These are phyloP conservation scores for Phytopythium aichiense DNA, from an alignment of 352 stramenopile genomes.

Conservation along the genomic window DNA sequence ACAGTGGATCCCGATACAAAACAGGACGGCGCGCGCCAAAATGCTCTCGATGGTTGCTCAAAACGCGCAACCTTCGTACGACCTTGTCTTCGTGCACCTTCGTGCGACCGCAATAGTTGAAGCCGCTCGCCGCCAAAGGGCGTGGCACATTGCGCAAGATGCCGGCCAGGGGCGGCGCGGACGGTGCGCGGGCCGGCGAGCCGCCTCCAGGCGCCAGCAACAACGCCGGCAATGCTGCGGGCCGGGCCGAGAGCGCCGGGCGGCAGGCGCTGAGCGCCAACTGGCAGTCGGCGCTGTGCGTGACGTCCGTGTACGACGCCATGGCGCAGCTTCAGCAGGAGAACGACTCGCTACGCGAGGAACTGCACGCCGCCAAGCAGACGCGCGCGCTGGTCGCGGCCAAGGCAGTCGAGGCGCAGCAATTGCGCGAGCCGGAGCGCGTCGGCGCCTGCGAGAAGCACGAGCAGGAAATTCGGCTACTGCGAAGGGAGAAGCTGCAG, in stretches of 20 bases:
- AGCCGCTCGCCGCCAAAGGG: neutral
- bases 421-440: slow-evolving; percentile 15
- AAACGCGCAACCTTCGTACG: neutral
- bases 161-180: neutral
- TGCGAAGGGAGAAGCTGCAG: slow-evolving; percentile 45
- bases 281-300: slow-evolving; percentile 71
- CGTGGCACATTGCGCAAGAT: neutral
- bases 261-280: slow-evolving; percentile 30
- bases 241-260: neutral
- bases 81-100: neutral
- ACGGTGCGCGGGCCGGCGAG: neutral
- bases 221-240: neutral
- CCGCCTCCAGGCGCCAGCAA: neutral
- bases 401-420: slow-evolving; percentile 6
- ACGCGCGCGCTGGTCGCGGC: slow-evolving; percentile 10
- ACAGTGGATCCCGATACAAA: slow-evolving; percentile 2
- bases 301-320: slow-evolving; percentile 74
- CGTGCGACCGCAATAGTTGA: neutral
- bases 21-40: neutral
- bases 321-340: slow-evolving; percentile 60
- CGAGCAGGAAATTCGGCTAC: slow-evolving; percentile 43
- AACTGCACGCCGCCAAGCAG: slow-evolving; percentile 20
- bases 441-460: slow-evolving; percentile 15
- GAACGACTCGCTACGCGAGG: slow-evolving; percentile 38
- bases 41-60: no score